Evolutionary conservation across 106 monocot species (phyloP).

Genomic region (Triglochin maritima): DNA sequence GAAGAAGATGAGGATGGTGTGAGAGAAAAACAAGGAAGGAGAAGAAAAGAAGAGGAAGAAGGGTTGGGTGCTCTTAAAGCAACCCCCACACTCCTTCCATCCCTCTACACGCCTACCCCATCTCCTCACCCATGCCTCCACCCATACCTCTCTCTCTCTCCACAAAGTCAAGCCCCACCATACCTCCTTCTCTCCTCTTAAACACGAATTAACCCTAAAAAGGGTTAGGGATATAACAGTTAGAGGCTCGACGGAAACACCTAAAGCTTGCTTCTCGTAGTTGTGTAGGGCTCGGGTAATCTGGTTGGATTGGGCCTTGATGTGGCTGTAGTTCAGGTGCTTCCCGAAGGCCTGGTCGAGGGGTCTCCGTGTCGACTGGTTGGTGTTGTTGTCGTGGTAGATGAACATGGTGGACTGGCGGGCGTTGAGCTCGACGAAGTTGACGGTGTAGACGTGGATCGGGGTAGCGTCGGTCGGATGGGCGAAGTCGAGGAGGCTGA

Average conservation of each 20-base stretch:
- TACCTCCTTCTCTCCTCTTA: no score
- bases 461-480: constrained; percentile 44
- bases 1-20: no score
- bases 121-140: no score
- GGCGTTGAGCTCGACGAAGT: constrained; percentile 60
- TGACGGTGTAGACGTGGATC: constrained; percentile 48
- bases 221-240: no score
- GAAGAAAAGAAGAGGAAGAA: no score
- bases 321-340: constrained; percentile 2
- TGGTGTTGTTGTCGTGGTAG: constrained; percentile 5
- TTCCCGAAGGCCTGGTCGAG: not conserved
- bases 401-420: constrained; percentile 38
- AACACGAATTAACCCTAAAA: no score
- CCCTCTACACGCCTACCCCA: no score
- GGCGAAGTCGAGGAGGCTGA: constrained; percentile 43
- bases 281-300: constrained; percentile 16
- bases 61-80: no score
- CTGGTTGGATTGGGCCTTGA: constrained; percentile 7
- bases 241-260: constrained; percentile 19
- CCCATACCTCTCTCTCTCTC: no score
- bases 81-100: no score
- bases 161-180: no score
- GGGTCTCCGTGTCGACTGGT: not conserved
- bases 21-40: no score
- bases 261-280: constrained; percentile 23